Evolutionary conservation across 2,329 filamentous ascomycete genomes (phyloP), one percentile per base, ranked within the genome.

Genomic region (Penicillium vulpinum): DNA sequence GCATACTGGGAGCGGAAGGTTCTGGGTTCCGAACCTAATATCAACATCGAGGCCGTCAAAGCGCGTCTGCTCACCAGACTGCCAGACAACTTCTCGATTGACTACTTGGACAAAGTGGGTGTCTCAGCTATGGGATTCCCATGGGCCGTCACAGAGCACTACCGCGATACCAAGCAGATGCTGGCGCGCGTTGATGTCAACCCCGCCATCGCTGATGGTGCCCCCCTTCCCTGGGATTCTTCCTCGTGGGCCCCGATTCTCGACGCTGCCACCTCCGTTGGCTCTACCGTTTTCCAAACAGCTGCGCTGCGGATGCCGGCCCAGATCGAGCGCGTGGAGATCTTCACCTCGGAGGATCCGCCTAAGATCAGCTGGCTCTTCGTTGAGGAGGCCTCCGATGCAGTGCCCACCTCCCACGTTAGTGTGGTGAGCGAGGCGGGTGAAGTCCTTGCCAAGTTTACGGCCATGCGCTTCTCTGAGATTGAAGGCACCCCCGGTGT

Each of bases 191-290:
- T 79, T 18, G 75, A 78, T 46, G 66, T 71, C 44, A 64, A 65
- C 31, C 73, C 72, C 0, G 58, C 65, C 2, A 51, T 46, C 35
- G 8, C 10, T 1, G 13, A 39, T 47, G 11, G 33, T 31, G n/a
- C 28, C 9, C 10, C 35, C 16, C n/a, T 36, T 16, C 26, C 24
- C 1, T 75, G 73, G 72, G 66, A 73, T 26, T 16, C 49, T 1
- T 22, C 54, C 0, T 76, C 73, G 3, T 77, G 73, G 75, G 75
- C 76, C 5, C 71, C 77, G 0, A 66, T 77, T 13, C 62, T 79
- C 3, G 77, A 79, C 54, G 71, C 77, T 3, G 77, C 76, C 1
- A 77, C 76, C 0, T 79, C 77, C 0, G 68, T 79, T 4, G 76
- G 74, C 2, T 77, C 76, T 0, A 72, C 73, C 0, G 66, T 79